Base-by-base conservation (phyloP, 495 filamentous ascomycete genomes). In the Annulohypoxylon moriforme region DNA sequence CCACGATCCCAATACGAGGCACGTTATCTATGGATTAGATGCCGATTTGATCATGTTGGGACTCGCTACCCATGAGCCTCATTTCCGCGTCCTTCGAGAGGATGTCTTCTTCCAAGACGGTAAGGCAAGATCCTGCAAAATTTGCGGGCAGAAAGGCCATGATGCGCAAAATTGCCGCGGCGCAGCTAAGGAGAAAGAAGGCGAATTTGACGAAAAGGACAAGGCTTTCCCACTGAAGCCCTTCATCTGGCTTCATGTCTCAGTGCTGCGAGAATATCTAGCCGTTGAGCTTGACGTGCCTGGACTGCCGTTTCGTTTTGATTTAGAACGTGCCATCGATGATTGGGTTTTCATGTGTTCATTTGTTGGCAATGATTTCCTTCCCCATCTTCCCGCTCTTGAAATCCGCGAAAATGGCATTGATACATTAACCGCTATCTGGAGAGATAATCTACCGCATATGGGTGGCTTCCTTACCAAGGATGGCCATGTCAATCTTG, bases 321-420 rank as follows among this genome's bases (percentile, higher is more conserved):
- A 99, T 78, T 84, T 98, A 29, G 96, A 99, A 77, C 88, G 96
- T 71, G 96, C 96, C n/a, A 85, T 99, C 60, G 96, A 99, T 83
- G 96, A 99, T 80, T 98, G 96, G 96, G 93, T 99, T 14, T 99
- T 99, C 80, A 97, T 99, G 95, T 99, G 96, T 84, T 99, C 97
- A 82, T 99, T 99, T 78, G 96, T 99, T 65, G 96, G 96, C 72
- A 99, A 99, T 78, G 96, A 99, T 84, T 99, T 99, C 82, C 84
- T 99, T 72, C 96, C 96, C 49, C 96, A 99, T 84, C 82, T 99
- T 63, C 96, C 96, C 22, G 96, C 94, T 77, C 85, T 99, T 64
- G 96, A 98, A 79, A 98, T 99, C 78, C 89, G 95, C 69, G 96
- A 99, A 75, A 91, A 97, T 78, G 96, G 95, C 27, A 98, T 99